Evolutionary conservation across 805 yeast genomes (phyloP), one percentile per base, ranked within the genome.

Genomic region (Candida gorgasii): DNA sequence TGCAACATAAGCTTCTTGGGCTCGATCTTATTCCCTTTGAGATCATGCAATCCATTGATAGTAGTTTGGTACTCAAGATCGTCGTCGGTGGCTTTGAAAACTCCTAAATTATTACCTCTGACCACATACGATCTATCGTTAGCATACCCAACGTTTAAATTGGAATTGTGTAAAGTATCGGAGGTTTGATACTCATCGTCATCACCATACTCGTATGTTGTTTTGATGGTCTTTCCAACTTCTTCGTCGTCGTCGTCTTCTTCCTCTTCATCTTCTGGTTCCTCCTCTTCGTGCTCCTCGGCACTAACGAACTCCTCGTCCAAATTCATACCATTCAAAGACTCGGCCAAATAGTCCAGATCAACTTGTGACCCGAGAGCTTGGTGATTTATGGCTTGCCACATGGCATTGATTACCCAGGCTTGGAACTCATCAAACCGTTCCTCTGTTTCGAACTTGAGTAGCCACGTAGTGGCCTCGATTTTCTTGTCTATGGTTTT

Each of bases 61-160:
- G 95, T 78, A 4, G 95, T 80, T 15, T 77, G 65, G 54, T 77
- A 88, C 44, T 80, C 77, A 37, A 89, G 62, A 2, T 61, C 69
- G 29, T 67, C 69, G 30, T 73, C 77, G 26, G 73, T 75, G 14
- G 81, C 75, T 53, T 75, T 83, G 65, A 89, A 88, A 4, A 89
- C 89, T 24, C 96, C 96, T 43, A 89, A 68, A 49, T 79, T 79
- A 58, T 86, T 69, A 12, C 89, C 96, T 51, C 95, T 79, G 0
- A 85, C 82, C 22, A 89, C 90, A 58, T 77, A 89, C 0, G 95
- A 76, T 26, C 93, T 72, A 53, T 86, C 83, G 51, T 82, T 82
- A 42, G 75, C 75, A 47, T 66, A 77, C 0, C 95, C 90, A 7
- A 88, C 82, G 1, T 86, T 82, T 54, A 89, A 69, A 16, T 79